These are phyloP conservation scores for Diddensiella transvaalensis DNA, from an alignment of 805 yeast species.

Conservation along the genomic window DNA sequence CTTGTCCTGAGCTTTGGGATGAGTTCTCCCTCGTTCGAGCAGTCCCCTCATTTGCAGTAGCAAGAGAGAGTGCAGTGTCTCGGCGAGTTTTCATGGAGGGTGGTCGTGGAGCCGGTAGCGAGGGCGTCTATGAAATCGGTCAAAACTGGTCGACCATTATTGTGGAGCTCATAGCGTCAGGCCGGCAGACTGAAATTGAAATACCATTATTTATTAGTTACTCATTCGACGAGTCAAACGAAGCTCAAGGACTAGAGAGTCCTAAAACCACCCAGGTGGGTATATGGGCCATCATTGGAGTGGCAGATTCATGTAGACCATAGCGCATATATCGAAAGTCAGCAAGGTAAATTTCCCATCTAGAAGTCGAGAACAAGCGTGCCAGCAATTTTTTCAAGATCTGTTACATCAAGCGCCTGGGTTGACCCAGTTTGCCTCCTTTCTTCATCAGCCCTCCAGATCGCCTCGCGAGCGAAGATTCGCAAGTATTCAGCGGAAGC, in stretches of 20 bases:
- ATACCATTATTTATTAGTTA: slow-evolving; percentile 20
- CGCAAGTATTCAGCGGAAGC: slow-evolving; percentile 43
- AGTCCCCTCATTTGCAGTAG: slow-evolving; percentile 26
- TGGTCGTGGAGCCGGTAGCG: slow-evolving; percentile 13
- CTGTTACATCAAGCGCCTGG: slow-evolving; percentile 11
- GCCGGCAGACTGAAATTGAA: slow-evolving; percentile 1
- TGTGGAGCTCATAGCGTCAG: slow-evolving; percentile 15
- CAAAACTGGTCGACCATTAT: slow-evolving; percentile 29
- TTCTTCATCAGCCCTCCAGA: slow-evolving; percentile 44
- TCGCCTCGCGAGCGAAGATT: slow-evolving; percentile 47
- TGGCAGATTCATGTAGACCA: slow-evolving; percentile 3
- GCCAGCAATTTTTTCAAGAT: slow-evolving; percentile 44
- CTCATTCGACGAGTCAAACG: slow-evolving; percentile 11
- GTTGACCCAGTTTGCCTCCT: slow-evolving; percentile 20
- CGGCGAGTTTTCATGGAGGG: slow-evolving; percentile 30
- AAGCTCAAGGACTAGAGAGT: background rate
- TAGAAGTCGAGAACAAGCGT: slow-evolving; percentile 45
- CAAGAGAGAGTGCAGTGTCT: slow-evolving; percentile 27
- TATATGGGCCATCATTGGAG: slow-evolving; percentile 11
- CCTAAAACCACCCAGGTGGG: slow-evolving; percentile 9
- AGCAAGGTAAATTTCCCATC: background rate
- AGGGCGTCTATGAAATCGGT: slow-evolving; percentile 22
- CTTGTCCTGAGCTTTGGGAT: slow-evolving; percentile 24
- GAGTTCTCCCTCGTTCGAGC: slow-evolving; percentile 23
- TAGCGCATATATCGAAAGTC: background rate